A percentile compares a stretch with the other conserved stretches of the same genome.
phyloP scores from a whole-genome alignment of 2,329 filamentous ascomycete species.

The Curvularia sp. region DNA sequence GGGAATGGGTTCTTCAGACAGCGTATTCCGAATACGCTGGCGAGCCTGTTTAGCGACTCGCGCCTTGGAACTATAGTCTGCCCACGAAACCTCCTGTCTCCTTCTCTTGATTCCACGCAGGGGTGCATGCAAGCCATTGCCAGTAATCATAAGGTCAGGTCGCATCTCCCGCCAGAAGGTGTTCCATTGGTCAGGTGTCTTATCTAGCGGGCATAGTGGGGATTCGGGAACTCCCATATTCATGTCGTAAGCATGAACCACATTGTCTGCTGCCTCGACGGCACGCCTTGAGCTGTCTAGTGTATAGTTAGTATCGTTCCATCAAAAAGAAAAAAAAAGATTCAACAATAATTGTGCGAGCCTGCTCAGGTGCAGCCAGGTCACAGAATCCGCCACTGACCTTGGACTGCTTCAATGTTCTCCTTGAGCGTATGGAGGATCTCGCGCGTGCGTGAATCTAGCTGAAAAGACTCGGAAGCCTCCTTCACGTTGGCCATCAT shows the following conservation, averaged over 20 bases:
- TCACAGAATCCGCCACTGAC: conserved; percentile 42
- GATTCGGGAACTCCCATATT: conserved; percentile 77
- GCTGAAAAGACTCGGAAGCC: conserved; percentile 64
- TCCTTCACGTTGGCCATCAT: conserved; percentile 77
- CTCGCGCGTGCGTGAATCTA: conserved; percentile 58
- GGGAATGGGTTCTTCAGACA: conserved; percentile 40
- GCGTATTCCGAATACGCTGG: conserved; percentile 37
- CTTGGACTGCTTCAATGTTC: conserved; percentile 75
- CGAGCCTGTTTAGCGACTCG: conserved; percentile 37
- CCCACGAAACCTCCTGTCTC: conserved; percentile 49
- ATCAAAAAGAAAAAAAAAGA: not conserved
- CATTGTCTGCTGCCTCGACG: conserved; percentile 76
- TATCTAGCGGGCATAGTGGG: conserved; percentile 56
- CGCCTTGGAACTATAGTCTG: conserved; percentile 29
- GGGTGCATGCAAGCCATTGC: conserved; percentile 51
- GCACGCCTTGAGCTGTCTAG: conserved; percentile 73
- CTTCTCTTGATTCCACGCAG: conserved; percentile 55
- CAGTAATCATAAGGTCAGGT: conserved; percentile 55
- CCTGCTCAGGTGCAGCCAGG: not conserved
- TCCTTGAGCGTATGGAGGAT: conserved; percentile 70
- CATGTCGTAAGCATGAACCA: conserved; percentile 77
- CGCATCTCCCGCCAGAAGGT: conserved; percentile 46
- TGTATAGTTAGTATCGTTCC: conserved; percentile 15
- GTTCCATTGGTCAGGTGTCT: conserved; percentile 37
- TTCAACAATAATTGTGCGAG: not conserved